Conservation (phyloP, 768 basidiomycete species). For the Rhodosporidiobolus sp. region DNA sequence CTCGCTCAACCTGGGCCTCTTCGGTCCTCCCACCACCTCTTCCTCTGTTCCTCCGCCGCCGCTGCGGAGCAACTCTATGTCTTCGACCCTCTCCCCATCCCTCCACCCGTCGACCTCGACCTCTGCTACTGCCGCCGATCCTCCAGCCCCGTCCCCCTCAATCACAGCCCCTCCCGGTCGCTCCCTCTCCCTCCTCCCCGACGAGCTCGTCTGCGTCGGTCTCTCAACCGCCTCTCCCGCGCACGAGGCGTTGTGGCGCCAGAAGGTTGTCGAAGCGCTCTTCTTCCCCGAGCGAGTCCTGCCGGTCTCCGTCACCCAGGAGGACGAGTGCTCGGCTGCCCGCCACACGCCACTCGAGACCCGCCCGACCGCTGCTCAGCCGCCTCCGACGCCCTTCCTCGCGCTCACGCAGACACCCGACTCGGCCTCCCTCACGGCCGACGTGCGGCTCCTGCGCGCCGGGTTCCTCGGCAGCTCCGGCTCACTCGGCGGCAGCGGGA, state of each 20-base stretch:
- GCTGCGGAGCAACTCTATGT: neutral
- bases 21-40: neutral
- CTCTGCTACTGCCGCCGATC: too few relatives aligned
- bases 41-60: neutral
- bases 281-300: constrained; percentile 65
- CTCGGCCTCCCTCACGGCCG: constrained; percentile 72
- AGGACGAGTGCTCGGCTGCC: neutral
- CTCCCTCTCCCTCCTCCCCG: constrained; percentile 60
- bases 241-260: constrained; percentile 65
- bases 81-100: neutral
- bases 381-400: constrained; percentile 59
- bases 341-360: neutral
- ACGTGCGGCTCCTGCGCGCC: constrained; percentile 63
- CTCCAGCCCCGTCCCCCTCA: constrained; percentile 60
- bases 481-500: constrained; percentile 49
- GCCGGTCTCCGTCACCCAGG: neutral
- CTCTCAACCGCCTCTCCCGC: constrained; percentile 58
- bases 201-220: constrained; percentile 73
- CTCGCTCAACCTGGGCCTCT: neutral
- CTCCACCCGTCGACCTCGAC: neutral
- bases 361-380: neutral
- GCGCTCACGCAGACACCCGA: constrained; percentile 73
- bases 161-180: constrained; percentile 41
- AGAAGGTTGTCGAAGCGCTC: constrained; percentile 73
- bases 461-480: constrained; percentile 54